Evolutionary conservation across 2,329 filamentous ascomycete genomes (phyloP), one percentile per base, ranked within the genome.

Genomic region (Microsporum canis): DNA sequence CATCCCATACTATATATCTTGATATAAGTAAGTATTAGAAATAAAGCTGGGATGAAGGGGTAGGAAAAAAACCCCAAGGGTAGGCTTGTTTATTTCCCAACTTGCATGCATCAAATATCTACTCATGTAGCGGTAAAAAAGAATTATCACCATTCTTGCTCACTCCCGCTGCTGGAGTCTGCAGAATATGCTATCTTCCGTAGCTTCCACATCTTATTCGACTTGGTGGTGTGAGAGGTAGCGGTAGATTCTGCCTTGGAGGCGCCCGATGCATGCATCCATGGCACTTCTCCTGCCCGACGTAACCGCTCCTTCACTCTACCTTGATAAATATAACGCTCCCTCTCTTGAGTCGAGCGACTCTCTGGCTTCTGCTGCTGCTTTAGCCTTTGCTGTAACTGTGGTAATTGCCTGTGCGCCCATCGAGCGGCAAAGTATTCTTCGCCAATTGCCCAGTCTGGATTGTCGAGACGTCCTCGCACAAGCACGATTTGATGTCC

Each of bases 401-500:
- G 31, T 43, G 70, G 69, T 57, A 72, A 69, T 5, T 69, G 68
- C 39, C 70, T 67, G 57, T 73, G 71, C 23, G 72, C 72, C 4
- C 73, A 70, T 43, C 71, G 70, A 0, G 74, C 73, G 7, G 72
- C 69, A 56, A 76, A 68, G 61, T 75, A 75, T 29, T 76, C 73
- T 64, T 78, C 76, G 57, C 71, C 73, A 57, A 78, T 68, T 2
- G 75, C 75, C 76, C 76, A 78, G 60, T 75, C 74, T 5, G 76
- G 76, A 45, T 73, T 76, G 66, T 78, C 76, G 10, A 77, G 63
- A 29, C 70, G 69, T 0, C 80, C 80, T 43, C 78, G 72, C 5
- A 81, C 78, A 3, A 82, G 72, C 2, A 81, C 73, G 3, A 81
- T 70, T n/a, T 72, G 69, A 23, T 71, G 66, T 2, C 73, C 71